Base-by-base conservation (phyloP, 2,329 filamentous ascomycete species). In the Aureobasidium sp. region DNA sequence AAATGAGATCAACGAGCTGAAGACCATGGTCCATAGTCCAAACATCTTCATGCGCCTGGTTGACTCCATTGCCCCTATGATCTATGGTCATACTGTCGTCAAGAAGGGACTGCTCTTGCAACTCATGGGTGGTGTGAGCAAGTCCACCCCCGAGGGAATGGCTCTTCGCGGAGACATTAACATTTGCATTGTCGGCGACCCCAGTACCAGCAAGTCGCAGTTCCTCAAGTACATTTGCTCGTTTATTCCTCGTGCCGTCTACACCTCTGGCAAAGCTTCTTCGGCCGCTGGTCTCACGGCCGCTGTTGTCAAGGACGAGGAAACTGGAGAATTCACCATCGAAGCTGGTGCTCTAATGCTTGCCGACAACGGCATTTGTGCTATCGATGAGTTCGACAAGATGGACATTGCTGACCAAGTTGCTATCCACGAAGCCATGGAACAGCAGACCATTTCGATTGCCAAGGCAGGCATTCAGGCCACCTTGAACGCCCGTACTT, bases 341-440 rank as follows among this genome's bases (percentile, higher is more conserved):
- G 94, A 99, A 77, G 94, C 94, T 7, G 94, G 94, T 78, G 94
- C 94, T 13, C 85, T 99, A 62, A 97, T 99, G 94, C 80, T 99
- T 64, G 94, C 94, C 27, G 85, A 97, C 70, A 97, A 96, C 67
- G 94, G 94, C 59, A 95, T 97, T 69, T 99, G 94, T 75, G 92
- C 91, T 63, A 99, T 99, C 72, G 94, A 99, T 72, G 94, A 99
- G 73, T 99, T 99, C 69, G 94, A 99, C 84, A 99, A 99, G 79
- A 99, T 99, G 94, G 94, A 99, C 70, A 89, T 99, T 64, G 86
- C 80, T 58, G 94, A 99, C 73, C 94, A 99, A 77, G 94, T 99
- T 61, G 94, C 94, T 66, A 99, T 99, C 70, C 94, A 99, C 82
- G 94, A 99, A 85, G 94, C 94, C 63, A 99, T 99, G 94, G 94